Evolutionary conservation across 371 early-diverging fungal genomes (phyloP), one percentile per base, ranked within the genome.

Genomic region (Batrachochytrium dendrobatidis): DNA sequence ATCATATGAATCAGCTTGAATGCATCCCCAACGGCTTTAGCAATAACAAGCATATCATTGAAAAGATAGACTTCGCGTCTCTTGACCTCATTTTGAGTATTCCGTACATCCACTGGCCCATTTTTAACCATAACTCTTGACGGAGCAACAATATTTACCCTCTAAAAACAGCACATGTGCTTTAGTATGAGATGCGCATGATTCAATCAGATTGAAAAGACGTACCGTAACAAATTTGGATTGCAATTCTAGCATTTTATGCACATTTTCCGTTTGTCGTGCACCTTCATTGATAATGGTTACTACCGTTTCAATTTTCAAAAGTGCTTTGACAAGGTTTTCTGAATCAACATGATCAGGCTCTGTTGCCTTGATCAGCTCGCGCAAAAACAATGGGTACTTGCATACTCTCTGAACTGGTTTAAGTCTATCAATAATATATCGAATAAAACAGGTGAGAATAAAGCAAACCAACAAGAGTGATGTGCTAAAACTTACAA

Each of bases 381-480:
- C 77, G 34, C 72, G 57, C n/a, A n/a, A n/a, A n/a, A n/a, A n/a
- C n/a, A 29, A 60, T 33, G 30, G 26, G 25, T 15, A 39, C 7
- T 39, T 15, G 39, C 39, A 39, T 39, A 20, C 39, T 20, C 39
- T 15, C 15, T 39, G 39, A 20, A 20, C 39, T 39, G 39, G 15
- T 15, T 39, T 20, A 39, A 20, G 20, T 15, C 15, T 20, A 15
- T 39, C 39, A 20, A 15, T 39, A 20, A 39, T 39, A 39, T 39
- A 15, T 20, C 15, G 15, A 20, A 15, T 39, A 39, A 15, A 15
- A 20, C 15, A 39, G 15, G 39, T 15, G 20, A 20, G 15, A 39
- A 15, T 15, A 39, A 39, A 20, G 81, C 95, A 95, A 59, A 97
- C 88, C 58, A 96, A 86, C 75, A 95, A 95, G 1, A 96, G 86